Conservation (phyloP, 2,329 filamentous ascomycete species). For the Xylariaceae sp. region DNA sequence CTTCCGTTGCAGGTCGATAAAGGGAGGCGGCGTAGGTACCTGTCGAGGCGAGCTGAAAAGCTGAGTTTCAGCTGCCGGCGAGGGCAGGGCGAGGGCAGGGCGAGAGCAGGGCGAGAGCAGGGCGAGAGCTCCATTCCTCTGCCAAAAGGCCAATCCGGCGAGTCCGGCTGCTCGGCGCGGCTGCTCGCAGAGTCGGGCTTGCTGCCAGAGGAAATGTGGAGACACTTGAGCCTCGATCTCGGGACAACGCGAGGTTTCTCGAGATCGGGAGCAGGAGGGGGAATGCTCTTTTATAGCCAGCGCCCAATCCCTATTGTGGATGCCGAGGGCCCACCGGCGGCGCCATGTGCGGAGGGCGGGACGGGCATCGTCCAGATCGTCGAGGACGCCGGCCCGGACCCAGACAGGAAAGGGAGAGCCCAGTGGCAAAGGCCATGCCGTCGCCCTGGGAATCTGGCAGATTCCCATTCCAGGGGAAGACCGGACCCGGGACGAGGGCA, state of each 20-base stretch:
- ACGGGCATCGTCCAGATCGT: neutral
- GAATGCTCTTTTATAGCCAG: constrained; percentile 1
- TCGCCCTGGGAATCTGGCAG: neutral
- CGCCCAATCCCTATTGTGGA: neutral
- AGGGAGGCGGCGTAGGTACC: too few relatives aligned
- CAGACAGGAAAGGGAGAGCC: neutral
- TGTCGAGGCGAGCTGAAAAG: too few relatives aligned
- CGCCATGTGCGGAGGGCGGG: neutral
- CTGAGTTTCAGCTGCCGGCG: too few relatives aligned
- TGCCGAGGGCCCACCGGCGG: neutral
- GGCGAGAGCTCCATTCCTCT: too few relatives aligned
- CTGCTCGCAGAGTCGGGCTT: too few relatives aligned
- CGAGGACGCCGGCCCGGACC: neutral
- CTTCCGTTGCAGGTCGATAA: too few relatives aligned
- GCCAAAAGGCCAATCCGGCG: too few relatives aligned
- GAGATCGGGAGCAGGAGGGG: constrained; percentile 2
- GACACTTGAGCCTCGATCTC: constrained; percentile 1
- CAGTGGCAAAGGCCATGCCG: neutral
- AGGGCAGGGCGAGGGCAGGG: too few relatives aligned
- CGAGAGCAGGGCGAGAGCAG: too few relatives aligned
- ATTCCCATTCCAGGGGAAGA: neutral
- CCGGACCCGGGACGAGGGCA: neutral
- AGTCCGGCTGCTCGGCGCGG: too few relatives aligned
- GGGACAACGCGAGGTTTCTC: neutral
- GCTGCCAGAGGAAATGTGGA: too few relatives aligned